Evolutionary conservation across 2,329 filamentous ascomycete genomes (phyloP).

Genomic region (Talaromyces pinophilus): DNA sequence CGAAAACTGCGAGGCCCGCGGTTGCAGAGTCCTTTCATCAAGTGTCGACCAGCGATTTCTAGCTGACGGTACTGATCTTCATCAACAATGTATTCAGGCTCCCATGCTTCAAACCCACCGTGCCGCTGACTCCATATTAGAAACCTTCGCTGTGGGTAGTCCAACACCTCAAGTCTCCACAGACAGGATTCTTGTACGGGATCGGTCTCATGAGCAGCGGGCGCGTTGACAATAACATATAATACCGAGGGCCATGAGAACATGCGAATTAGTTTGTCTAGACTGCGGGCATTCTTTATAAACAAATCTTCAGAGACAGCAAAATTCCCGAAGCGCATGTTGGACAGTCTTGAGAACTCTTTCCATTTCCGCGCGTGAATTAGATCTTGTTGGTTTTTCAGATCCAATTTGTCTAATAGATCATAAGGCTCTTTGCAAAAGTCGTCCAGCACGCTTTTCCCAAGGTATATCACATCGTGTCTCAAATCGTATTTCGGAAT

Average conservation of each 20-base stretch:
- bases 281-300: neutral
- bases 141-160: neutral
- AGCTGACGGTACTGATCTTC: neutral
- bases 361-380: too few relatives aligned
- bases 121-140: neutral
- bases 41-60: neutral
- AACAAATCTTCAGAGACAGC: neutral
- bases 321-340: neutral
- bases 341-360: too few relatives aligned
- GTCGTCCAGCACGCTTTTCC: neutral
- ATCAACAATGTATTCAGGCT: neutral
- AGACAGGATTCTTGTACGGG: neutral
- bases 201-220: neutral
- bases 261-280: neutral
- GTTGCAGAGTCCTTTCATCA: neutral
- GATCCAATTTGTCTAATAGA: too few relatives aligned
- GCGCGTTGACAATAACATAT: neutral
- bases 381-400: too few relatives aligned
- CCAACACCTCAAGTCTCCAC: neutral
- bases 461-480: neutral
- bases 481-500: neutral
- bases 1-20: neutral
- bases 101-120: neutral
- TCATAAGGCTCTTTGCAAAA: neutral
- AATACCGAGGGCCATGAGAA: neutral